A percentile compares a stretch with the other conserved stretches of the same genome.
These are phyloP conservation scores for Ricinus communis DNA, from an alignment of 345 rosid species.

Conservation along the genomic window DNA sequence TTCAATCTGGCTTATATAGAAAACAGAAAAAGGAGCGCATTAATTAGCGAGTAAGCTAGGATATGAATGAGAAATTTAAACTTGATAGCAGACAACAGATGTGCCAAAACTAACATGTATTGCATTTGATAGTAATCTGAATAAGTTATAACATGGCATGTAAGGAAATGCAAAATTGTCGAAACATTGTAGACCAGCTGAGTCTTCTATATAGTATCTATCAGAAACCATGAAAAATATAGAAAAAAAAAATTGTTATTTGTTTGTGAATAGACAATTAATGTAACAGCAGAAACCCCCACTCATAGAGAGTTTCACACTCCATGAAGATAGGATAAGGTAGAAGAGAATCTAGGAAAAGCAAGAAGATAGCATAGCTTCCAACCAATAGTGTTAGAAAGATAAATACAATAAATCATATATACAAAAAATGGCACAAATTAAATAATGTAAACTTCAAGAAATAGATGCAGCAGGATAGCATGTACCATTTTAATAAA, in stretches of 20 bases:
- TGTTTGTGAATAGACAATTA: not conserved
- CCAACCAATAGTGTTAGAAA: not conserved
- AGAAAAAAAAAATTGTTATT: not conserved
- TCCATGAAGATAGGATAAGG: not conserved
- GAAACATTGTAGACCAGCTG: not conserved
- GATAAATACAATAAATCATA: not conserved
- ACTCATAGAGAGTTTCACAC: not conserved
- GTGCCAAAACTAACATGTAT: not conserved
- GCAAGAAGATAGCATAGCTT: not conserved
- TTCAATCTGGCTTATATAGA: not conserved
- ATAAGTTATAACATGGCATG: not conserved
- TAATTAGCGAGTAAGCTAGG: not conserved
- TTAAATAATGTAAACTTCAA: not conserved
- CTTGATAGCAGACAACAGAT: not conserved
- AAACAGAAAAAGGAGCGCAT: not conserved
- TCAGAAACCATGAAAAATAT: not conserved
- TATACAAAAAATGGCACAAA: not conserved
- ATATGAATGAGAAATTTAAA: not conserved
- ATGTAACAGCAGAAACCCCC: not conserved
- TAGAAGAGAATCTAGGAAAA: conserved; percentile 7
- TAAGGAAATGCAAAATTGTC: not conserved
- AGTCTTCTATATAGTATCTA: not conserved
- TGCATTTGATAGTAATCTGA: not conserved
- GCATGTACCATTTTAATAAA: not conserved
- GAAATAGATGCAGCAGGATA: not conserved